Base-by-base conservation (phyloP, 495 filamentous ascomycete genomes). In the Talaromyces liani region DNA sequence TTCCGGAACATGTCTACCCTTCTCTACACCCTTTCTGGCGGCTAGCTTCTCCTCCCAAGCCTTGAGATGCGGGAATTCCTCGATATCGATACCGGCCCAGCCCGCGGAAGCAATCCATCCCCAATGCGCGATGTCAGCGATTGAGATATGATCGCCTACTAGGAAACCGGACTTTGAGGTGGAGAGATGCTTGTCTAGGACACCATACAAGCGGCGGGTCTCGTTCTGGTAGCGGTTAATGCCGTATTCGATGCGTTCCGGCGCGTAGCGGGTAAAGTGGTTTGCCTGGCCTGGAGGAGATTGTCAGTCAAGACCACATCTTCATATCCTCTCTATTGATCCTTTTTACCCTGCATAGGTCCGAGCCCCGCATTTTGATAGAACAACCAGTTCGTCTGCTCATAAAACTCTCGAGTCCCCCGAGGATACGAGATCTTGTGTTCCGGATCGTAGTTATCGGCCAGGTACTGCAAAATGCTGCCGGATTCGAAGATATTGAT, bases 251-350 rank as follows among this genome's bases (percentile, higher is more conserved):
- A 96, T 92, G 72, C 84, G 88, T 72, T 94, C 91, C 4, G 93
- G 91, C 7, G 92, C 92, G 68, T 94, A 96, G 69, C 91, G 86
- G 29, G 71, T 76, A 76, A 97, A 97, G 73, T 97, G 93, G 76
- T 96, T 95, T 5, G 92, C 86, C 73, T 97, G 91, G 20, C 64
- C 64, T 57, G 31, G 10, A 18, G 4, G 22, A 29, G 24, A 33
- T 20, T 53, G 39, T 62, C 6, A 56, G 53, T 56, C 36, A 27
- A 8, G 7, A 29, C 27, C n/a, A 2, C 29, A 31, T 31, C 29
- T 31, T 31, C 29, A 7, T 31, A 6, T 31, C 6, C 29, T 31
- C 29, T 31, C 29, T 31, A 31, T 31, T 31, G 29, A 31, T 31
- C 7, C 29, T 27, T 24, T 24, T 24, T 54, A 10, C 89, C 91